Conservation (phyloP, 345 rosid genomes). For the Citropsis articulata region DNA sequence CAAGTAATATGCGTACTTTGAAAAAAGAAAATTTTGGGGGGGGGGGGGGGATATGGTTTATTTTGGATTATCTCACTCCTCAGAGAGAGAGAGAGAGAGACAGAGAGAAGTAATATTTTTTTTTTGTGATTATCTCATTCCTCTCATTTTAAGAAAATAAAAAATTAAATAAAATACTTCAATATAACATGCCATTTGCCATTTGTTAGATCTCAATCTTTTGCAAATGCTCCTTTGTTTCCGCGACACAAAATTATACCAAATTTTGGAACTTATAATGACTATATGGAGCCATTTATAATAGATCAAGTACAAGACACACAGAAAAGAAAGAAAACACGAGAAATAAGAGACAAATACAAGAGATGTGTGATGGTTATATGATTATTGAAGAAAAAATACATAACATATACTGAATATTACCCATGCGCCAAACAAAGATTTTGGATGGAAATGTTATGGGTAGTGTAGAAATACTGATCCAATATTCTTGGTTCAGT, state of each 20-base stretch:
- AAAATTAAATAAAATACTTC: no score
- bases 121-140: neutral
- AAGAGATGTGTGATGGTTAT: neutral
- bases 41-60: no score
- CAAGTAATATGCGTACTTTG: no score
- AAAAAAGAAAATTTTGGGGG: no score
- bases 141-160: neutral
- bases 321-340: neutral
- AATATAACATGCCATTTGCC: neutral
- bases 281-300: neutral
- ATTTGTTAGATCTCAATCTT: neutral
- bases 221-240: neutral
- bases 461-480: slow-evolving; percentile 83
- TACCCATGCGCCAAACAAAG: slow-evolving; percentile 93
- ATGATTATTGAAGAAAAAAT: neutral
- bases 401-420: slow-evolving; percentile 10
- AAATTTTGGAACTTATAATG: neutral
- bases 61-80: no score
- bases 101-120: no score
- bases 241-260: neutral
- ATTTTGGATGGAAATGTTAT: slow-evolving; percentile 64
- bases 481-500: slow-evolving; percentile 63
- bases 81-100: no score
- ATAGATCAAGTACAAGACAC: neutral
- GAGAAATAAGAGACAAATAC: neutral